These are phyloP conservation scores for Colletotrichum chlorophyti DNA, from an alignment of 2,329 filamentous ascomycete genomes.

Conservation along the genomic window DNA sequence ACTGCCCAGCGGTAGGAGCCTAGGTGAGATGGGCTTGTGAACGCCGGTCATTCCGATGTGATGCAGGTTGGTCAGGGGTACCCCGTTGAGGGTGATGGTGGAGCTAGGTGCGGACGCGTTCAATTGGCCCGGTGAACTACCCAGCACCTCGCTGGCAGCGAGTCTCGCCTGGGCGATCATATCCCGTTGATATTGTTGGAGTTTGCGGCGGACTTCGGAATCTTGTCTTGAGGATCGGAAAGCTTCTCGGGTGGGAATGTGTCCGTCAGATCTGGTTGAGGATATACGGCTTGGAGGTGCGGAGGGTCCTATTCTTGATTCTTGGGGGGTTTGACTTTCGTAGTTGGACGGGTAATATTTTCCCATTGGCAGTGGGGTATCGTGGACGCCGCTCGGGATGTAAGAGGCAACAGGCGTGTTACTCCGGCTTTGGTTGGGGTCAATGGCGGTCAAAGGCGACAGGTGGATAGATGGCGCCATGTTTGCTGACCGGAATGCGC, in stretches of 20 bases:
- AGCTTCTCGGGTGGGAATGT: constrained; percentile 33
- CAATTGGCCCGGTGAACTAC: constrained; percentile 33
- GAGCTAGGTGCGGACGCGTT: constrained; percentile 34
- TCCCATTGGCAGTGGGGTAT: constrained; percentile 58
- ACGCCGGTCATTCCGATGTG: constrained; percentile 43
- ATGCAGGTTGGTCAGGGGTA: constrained; percentile 45
- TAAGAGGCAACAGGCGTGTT: constrained; percentile 58
- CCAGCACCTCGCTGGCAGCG: constrained; percentile 44
- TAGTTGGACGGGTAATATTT: constrained; percentile 72
- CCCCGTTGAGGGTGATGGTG: constrained; percentile 41
- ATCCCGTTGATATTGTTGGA: constrained; percentile 66
- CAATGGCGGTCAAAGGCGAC: constrained; percentile 22
- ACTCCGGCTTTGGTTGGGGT: constrained; percentile 36
- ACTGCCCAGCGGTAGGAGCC: constrained; percentile 60
- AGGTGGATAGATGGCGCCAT: constrained; percentile 28
- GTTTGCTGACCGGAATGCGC: constrained; percentile 6
- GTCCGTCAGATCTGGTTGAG: constrained; percentile 28
- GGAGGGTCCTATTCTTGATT: constrained; percentile 25
- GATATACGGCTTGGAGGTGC: constrained; percentile 1
- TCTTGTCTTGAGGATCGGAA: constrained; percentile 42
- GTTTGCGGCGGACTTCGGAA: constrained; percentile 56
- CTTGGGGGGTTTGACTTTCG: constrained; percentile 46
- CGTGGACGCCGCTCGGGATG: constrained; percentile 55
- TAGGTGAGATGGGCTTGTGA: constrained; percentile 56
- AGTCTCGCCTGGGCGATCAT: constrained; percentile 65